phyloP scores from a whole-genome alignment of 2,329 filamentous ascomycete genomes.

The Phialemonium atrogriseum region DNA sequence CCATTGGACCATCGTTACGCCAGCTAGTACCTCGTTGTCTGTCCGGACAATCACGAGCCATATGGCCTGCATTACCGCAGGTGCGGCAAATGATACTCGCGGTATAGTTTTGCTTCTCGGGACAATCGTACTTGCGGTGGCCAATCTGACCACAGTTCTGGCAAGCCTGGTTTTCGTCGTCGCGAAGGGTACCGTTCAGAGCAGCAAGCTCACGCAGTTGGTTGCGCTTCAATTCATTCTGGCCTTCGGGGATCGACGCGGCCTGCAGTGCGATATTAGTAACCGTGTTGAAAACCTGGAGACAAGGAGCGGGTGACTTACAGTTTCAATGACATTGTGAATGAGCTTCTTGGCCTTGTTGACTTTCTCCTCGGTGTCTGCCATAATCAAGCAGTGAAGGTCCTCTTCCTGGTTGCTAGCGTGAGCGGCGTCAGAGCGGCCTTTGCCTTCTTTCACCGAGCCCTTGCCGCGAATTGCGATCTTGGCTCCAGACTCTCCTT shows the following conservation, averaged over 20 bases:
- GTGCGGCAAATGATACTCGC: slow-evolving; percentile 98
- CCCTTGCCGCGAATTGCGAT: slow-evolving; percentile 99
- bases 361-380: slow-evolving; percentile 98
- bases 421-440: slow-evolving; percentile 95
- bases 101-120: slow-evolving; percentile 96
- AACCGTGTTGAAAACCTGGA: background rate
- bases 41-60: slow-evolving; percentile 96
- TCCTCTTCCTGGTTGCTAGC: slow-evolving; percentile 99
- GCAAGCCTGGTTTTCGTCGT: slow-evolving; percentile 98
- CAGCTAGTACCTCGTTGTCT: slow-evolving; percentile 83
- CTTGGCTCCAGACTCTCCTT: slow-evolving; percentile 92
- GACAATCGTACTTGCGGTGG: slow-evolving; percentile 97
- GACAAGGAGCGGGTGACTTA: slow-evolving; percentile 41
- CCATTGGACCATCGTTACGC: slow-evolving; percentile 65
- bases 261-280: slow-evolving; percentile 49
- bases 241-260: slow-evolving; percentile 94
- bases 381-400: slow-evolving; percentile 98
- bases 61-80: slow-evolving; percentile 95
- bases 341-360: slow-evolving; percentile 98
- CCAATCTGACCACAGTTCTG: slow-evolving; percentile 99
- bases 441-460: slow-evolving; percentile 99
- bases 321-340: slow-evolving; percentile 97
- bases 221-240: slow-evolving; percentile 98
- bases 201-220: slow-evolving; percentile 96
- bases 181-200: slow-evolving; percentile 96